phyloP scores from a whole-genome alignment of 2,329 filamentous ascomycete genomes.

The Ophiostoma sp. region DNA sequence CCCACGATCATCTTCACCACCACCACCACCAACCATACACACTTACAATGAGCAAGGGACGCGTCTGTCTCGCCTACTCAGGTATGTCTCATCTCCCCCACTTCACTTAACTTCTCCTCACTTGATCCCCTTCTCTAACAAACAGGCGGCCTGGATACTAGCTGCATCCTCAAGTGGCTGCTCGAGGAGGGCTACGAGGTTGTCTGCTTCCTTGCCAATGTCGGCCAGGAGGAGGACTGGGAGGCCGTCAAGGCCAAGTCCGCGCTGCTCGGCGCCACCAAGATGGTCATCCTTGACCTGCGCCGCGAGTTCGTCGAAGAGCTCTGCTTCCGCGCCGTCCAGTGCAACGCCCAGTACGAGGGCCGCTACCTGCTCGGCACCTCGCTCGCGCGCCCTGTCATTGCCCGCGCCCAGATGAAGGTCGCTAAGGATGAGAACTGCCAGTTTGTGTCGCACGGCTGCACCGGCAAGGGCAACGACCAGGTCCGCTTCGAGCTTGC shows the following conservation, averaged over 20 bases:
- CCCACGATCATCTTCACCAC: not conserved
- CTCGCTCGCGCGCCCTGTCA: conserved; percentile 62
- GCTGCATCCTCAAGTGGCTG: conserved; percentile 29
- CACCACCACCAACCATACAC: conserved; percentile 5
- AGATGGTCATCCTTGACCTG: conserved; percentile 60
- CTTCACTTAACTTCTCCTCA: not conserved
- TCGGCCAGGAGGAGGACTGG: conserved; percentile 73
- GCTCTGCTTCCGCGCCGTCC: conserved; percentile 72
- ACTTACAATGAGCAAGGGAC: conserved; percentile 32
- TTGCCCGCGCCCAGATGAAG: conserved; percentile 60
- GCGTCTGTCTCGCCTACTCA: conserved; percentile 32
- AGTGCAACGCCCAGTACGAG: conserved; percentile 67
- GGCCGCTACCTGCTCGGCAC: conserved; percentile 49
- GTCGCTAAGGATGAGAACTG: conserved; percentile 56
- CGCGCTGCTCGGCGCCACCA: conserved; percentile 55
- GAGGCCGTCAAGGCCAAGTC: conserved; percentile 64
- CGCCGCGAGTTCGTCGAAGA: conserved; percentile 73
- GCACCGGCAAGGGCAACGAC: conserved; percentile 53
- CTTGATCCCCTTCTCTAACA: conserved; percentile 9
- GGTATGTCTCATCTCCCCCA: conserved; percentile 28
- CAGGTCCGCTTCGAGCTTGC: conserved; percentile 39
- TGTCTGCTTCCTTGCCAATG: conserved; percentile 60
- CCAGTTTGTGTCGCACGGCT: conserved; percentile 32
- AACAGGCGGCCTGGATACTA: conserved; percentile 28
- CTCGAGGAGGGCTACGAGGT: conserved; percentile 54